Conservation (phyloP, 2,329 filamentous ascomycete genomes). For the Cercospora brassicicola region DNA sequence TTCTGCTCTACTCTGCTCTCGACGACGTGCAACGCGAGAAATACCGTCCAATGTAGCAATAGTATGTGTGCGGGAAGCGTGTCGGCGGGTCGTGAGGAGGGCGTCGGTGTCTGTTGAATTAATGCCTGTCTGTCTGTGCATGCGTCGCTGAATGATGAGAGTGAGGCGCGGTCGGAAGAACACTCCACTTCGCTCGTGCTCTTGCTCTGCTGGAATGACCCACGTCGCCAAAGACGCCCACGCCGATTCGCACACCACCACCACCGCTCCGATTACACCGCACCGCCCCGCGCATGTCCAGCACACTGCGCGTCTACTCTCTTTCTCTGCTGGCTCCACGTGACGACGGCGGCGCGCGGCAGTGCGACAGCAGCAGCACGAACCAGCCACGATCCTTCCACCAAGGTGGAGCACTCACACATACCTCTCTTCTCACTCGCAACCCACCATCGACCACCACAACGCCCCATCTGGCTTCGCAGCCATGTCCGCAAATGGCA, state of each 20-base stretch:
- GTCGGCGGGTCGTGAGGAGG: background rate
- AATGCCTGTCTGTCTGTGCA: background rate
- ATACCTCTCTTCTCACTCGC: background rate
- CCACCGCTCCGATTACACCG: background rate
- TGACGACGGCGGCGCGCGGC: background rate
- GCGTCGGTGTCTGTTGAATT: background rate
- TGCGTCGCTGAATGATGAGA: background rate
- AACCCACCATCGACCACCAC: constrained; percentile 27
- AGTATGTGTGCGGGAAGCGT: background rate
- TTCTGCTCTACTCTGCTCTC: background rate
- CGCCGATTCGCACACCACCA: background rate
- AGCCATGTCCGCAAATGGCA: constrained; percentile 29
- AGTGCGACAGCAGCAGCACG: background rate
- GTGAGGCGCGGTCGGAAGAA: background rate
- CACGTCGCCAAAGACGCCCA: background rate
- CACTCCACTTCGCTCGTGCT: constrained; percentile 1
- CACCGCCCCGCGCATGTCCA: constrained; percentile 1
- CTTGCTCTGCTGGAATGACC: constrained; percentile 5
- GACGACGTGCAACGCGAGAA: background rate
- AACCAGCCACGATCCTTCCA: constrained; percentile 1
- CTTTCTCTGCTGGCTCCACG: background rate
- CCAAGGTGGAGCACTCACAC: background rate
- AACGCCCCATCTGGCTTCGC: constrained; percentile 27
- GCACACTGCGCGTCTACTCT: background rate
- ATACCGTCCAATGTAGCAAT: background rate